These are phyloP conservation scores for Arabidopsis arenosa DNA, from an alignment of 345 rosid species.

Conservation along the genomic window DNA sequence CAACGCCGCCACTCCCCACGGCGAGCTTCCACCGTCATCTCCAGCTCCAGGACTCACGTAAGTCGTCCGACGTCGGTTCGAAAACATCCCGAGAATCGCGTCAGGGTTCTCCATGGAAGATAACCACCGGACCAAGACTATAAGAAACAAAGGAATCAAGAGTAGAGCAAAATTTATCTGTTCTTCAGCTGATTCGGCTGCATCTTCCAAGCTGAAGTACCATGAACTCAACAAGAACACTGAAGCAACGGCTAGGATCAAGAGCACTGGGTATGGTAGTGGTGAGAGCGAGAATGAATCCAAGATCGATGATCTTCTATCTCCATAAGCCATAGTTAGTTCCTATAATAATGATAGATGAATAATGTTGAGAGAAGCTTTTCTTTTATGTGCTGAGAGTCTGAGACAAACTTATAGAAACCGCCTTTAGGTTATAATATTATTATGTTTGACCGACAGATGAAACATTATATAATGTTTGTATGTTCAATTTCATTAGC, in stretches of 20 bases:
- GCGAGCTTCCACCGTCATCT: conserved; percentile 79
- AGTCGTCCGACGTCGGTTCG: conserved; percentile 56
- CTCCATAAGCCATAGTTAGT: conserved; percentile 44
- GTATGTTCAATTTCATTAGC: not conserved
- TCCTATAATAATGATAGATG: not conserved
- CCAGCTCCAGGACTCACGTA: conserved; percentile 58
- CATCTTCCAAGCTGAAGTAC: conserved; percentile 66
- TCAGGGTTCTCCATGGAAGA: conserved; percentile 72
- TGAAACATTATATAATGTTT: not conserved
- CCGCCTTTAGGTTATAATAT: conserved; percentile 9
- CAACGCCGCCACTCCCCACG: conserved; percentile 93
- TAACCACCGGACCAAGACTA: conserved; percentile 65
- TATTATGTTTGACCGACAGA: not conserved
- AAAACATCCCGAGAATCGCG: conserved; percentile 51
- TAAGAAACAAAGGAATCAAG: conserved; percentile 56
- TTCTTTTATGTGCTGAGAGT: conserved; percentile 4
- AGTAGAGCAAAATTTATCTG: conserved; percentile 68
- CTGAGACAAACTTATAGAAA: conserved; percentile 16
- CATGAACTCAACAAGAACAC: conserved; percentile 69
- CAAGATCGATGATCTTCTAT: conserved; percentile 59
- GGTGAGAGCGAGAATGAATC: conserved; percentile 76
- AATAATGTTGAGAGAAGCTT: not conserved
- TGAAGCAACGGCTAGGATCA: conserved; percentile 62
- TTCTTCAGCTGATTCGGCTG: conserved; percentile 57
- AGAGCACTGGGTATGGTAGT: conserved; percentile 86